Evolutionary conservation across 495 filamentous ascomycete species (phyloP), one percentile per base, ranked within the genome.

Genomic region (Staphylotrichum tortipilum): DNA sequence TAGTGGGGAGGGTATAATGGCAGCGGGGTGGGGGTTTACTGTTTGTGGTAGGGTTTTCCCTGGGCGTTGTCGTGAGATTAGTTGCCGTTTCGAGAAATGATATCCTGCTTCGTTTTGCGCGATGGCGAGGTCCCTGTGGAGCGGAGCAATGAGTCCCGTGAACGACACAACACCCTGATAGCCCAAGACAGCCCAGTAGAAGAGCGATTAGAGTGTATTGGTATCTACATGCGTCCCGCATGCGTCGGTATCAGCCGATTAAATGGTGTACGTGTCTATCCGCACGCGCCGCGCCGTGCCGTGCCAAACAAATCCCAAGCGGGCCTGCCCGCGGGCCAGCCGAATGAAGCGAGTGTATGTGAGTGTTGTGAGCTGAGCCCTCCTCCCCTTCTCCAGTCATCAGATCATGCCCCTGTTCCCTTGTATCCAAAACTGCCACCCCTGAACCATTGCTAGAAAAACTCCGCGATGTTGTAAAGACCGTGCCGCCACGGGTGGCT

Each of bases 321-420:
- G 46, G 37, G 12, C 47, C 47, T 31, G 47, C 36, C 44, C n/a
- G 37, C 37, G 28, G 46, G 28, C 37, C 30, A 23, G 37, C 22
- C 14, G n/a, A 42, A 41, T 26, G 30, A 50, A 50, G 39, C 29
- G 30, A 50, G 29, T 43, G 47, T 36, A 22, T 42, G 39, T 21
- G 30, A 50, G 29, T 43, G 47, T 36, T 21, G 33, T 46, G 29
- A 17, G 38, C 39, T 42, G 38, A 34, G 30, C 47, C 47, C 28
- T 22, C 34, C 12, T n/a, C n/a, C n/a, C n/a, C n/a, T n/a, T n/a
- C n/a, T n/a, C n/a, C n/a, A n/a, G 45, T 48, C 47, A 17, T 50
- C 47, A 50, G 10, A 36, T 50, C 47, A 30, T 50, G 31, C 30
- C 22, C 30, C 22, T 5, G 26, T 28, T 10, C 26, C 26, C 29